Base-by-base conservation (phyloP, 2,329 filamentous ascomycete genomes). In the Pseudocercospora fijiensis region DNA sequence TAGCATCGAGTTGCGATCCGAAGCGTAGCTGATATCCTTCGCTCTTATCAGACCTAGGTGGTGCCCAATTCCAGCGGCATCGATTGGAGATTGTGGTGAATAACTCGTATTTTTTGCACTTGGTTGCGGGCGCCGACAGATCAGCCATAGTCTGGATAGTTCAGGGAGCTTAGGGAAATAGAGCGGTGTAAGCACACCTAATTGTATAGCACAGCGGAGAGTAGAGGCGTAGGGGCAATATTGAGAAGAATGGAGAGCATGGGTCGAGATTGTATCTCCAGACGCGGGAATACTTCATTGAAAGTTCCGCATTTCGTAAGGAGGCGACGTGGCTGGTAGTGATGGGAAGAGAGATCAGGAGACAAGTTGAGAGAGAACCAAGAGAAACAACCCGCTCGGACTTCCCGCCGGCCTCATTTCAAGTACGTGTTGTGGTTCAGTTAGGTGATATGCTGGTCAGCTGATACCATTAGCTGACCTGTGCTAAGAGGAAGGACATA, bases 51-150 rank as follows among this genome's bases (percentile, higher is more conserved):
- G 49, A 28, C 6, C 2, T 13, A 13, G 24, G 24, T 1, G 49
- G 16, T 52, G 43, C 28, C 51, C 51, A 55, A 11, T 55, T 55
- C 51, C 51, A 55, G 26, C 51, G 51, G 8, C 51, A 55, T 28
- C 24, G 51, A 27, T 30, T 28, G 16, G 26, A 56, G n/a, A 56
- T 30, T 13, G 52, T 28, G 11, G 27, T 28, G 11, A 13, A 4
- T 0, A 33, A 30, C 4, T 37, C 18, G 10, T 22, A 18, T 13
- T 43, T 57, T 7, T 20, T 5, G 18, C 49, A 43, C 18, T 26
- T 57, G 55, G 13, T 3, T 18, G 27, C n/a, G n/a, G 20, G 4
- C 3, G 51, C 51, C n/a, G 51, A 55, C 7, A 47, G 3, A 20
- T 47, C 43, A 20, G 43, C n/a, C 43, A 45, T 45, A 3, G 13